Conservation (phyloP, 805 yeast species). For the Kodamaea lidongshanica region DNA sequence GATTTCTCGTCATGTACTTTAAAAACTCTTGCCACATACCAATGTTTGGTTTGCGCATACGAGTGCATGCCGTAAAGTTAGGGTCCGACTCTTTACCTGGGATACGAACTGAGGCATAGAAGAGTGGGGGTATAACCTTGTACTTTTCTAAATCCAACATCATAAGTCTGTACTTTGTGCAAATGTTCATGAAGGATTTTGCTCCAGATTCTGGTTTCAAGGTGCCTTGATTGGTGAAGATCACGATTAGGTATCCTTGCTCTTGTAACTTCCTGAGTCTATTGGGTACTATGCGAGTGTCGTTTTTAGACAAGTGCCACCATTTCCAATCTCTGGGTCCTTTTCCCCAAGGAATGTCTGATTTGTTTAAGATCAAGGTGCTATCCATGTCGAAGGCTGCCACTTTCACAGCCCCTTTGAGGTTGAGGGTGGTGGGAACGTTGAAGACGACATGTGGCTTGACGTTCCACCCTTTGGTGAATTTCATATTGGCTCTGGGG, state of each 20-base stretch:
- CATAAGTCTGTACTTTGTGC: constrained; percentile 35
- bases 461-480: constrained; percentile 4
- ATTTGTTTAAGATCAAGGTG: constrained; percentile 63
- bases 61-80: too few relatives aligned
- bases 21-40: constrained; percentile 71
- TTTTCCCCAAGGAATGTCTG: constrained; percentile 53
- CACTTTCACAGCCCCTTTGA: too few relatives aligned
- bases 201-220: constrained; percentile 35
- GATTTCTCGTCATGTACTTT: constrained; percentile 29
- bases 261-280: constrained; percentile 19
- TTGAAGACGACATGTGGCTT: constrained; percentile 5
- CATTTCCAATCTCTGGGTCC: constrained; percentile 70
- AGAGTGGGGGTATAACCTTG: constrained; percentile 24
- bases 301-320: constrained; percentile 18
- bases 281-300: constrained; percentile 15
- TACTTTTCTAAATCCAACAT: constrained; percentile 17
- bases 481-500: too few relatives aligned
- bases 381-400: constrained; percentile 86
- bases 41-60: constrained; percentile 64
- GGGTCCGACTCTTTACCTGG: constrained; percentile 33
- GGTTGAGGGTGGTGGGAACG: background rate
- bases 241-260: constrained; percentile 42
- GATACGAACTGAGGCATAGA: constrained; percentile 61
- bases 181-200: constrained; percentile 37
- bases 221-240: constrained; percentile 86